Conservation (phyloP, 495 filamentous ascomycete species). For the Parmelia sp. region DNA sequence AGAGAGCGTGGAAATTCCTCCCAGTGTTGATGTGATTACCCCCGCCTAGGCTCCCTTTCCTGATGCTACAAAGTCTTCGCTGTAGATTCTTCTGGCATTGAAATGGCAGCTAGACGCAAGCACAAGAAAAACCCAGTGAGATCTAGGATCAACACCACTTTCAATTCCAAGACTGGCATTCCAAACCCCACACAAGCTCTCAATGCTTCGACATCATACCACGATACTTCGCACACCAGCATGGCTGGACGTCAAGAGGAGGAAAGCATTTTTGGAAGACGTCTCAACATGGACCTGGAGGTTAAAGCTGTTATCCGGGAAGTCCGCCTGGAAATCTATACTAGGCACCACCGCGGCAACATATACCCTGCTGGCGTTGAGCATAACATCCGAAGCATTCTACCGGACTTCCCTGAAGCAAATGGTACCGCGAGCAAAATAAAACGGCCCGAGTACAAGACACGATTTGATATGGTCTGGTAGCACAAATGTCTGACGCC, state of each 20-base stretch:
- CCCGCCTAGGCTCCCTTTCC: conserved; percentile 1
- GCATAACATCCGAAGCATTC: conserved; percentile 4
- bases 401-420: conserved; percentile 17
- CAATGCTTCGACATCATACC: conserved; percentile 21
- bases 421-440: conserved; percentile 14
- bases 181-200: conserved; percentile 20
- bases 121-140: conserved; percentile 15
- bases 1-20: neutral
- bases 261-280: neutral
- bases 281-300: neutral
- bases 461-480: conserved; percentile 9
- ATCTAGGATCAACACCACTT: conserved; percentile 22
- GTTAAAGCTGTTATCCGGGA: conserved; percentile 10
- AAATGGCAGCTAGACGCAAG: conserved; percentile 12
- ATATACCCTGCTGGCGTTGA: conserved; percentile 16
- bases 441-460: conserved; percentile 15
- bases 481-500: too few relatives aligned
- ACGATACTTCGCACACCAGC: conserved; percentile 26
- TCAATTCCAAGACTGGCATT: conserved; percentile 25
- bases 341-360: conserved; percentile 13
- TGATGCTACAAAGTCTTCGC: conserved; percentile 22
- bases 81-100: conserved; percentile 18
- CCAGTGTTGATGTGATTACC: neutral
- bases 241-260: conserved; percentile 7
- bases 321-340: conserved; percentile 10